Evolutionary conservation across 1,284 basidiomycete genomes (phyloP).

Genomic region (Papiliotrema nemorosa): DNA sequence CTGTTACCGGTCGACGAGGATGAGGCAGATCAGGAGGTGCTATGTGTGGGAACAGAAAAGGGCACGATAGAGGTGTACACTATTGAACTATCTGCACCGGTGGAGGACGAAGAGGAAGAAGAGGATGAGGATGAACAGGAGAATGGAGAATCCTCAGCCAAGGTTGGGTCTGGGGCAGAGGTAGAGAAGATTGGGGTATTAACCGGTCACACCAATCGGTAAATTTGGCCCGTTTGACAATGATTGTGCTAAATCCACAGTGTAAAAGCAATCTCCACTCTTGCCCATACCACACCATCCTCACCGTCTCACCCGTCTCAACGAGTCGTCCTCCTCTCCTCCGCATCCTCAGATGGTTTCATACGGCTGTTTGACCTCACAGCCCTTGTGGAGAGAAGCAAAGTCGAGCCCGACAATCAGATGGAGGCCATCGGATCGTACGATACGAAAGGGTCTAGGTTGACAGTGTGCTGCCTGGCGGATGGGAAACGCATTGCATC

Average conservation of each 20-base stretch:
- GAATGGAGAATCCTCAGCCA: slow-evolving; percentile 13
- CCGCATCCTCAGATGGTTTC: slow-evolving; percentile 78
- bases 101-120: slow-evolving; percentile 22
- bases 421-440: slow-evolving; percentile 61
- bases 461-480: slow-evolving; percentile 74
- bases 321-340: slow-evolving; percentile 62
- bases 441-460: slow-evolving; percentile 75
- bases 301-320: slow-evolving; percentile 9
- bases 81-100: slow-evolving; percentile 25
- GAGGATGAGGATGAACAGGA: slow-evolving; percentile 24
- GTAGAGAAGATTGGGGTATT: slow-evolving; percentile 37
- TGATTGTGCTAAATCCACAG: slow-evolving; percentile 15
- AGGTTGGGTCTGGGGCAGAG: slow-evolving; percentile 21
- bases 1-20: slow-evolving; percentile 49
- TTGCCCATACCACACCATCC: slow-evolving; percentile 26
- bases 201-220: slow-evolving; percentile 45
- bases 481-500: slow-evolving; percentile 51
- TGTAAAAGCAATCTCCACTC: slow-evolving; percentile 44
- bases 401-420: slow-evolving; percentile 50
- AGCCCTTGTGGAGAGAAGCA: slow-evolving; percentile 32
- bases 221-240: slow-evolving; percentile 8
- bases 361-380: slow-evolving; percentile 74
- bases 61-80: slow-evolving; percentile 73
- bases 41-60: slow-evolving; percentile 81
- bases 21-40: slow-evolving; percentile 52